These are phyloP conservation scores for Didymella pinodella DNA, from an alignment of 2,329 filamentous ascomycete species.

Conservation along the genomic window DNA sequence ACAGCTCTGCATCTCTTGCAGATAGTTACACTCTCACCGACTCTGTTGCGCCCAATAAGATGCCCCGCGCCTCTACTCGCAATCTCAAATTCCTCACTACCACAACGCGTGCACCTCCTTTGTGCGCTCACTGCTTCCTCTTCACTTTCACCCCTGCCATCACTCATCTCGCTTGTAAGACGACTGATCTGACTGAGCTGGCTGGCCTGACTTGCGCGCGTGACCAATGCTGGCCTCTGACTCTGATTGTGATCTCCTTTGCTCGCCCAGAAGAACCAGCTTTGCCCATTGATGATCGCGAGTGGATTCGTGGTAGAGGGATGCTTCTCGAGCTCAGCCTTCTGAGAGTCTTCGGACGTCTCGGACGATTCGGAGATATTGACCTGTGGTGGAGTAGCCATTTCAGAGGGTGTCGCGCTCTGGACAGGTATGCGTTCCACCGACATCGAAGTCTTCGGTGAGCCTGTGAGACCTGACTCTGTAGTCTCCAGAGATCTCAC, in stretches of 20 bases:
- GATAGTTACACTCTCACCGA: slow-evolving; percentile 63
- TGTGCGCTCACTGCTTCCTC: slow-evolving; percentile 35
- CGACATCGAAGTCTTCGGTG: slow-evolving; percentile 35
- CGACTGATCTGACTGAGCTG: slow-evolving; percentile 66
- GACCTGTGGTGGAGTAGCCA: slow-evolving; percentile 2
- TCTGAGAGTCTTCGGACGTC: not conserved
- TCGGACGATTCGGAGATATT: not conserved
- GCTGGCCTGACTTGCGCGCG: slow-evolving; percentile 59
- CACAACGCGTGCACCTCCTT: slow-evolving; percentile 63
- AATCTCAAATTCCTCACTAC: slow-evolving; percentile 68
- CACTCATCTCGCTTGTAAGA: slow-evolving; percentile 51
- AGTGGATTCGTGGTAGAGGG: slow-evolving; percentile 51
- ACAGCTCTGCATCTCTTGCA: slow-evolving; percentile 63
- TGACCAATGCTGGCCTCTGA: slow-evolving; percentile 39
- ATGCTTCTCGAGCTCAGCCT: not conserved
- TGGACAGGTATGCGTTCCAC: slow-evolving; percentile 24
- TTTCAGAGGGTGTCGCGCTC: slow-evolving; percentile 23
- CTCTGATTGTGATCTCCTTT: slow-evolving; percentile 1
- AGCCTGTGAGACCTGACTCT: slow-evolving; percentile 23
- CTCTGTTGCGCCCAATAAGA: not conserved
- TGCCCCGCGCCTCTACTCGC: slow-evolving; percentile 58
- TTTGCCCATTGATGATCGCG: slow-evolving; percentile 60
- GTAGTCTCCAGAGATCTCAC: slow-evolving; percentile 22
- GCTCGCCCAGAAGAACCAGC: slow-evolving; percentile 60
- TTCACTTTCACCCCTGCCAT: slow-evolving; percentile 55